phyloP scores from a whole-genome alignment of 2,329 filamentous ascomycete genomes.

The Aspergillus novoparasiticus region DNA sequence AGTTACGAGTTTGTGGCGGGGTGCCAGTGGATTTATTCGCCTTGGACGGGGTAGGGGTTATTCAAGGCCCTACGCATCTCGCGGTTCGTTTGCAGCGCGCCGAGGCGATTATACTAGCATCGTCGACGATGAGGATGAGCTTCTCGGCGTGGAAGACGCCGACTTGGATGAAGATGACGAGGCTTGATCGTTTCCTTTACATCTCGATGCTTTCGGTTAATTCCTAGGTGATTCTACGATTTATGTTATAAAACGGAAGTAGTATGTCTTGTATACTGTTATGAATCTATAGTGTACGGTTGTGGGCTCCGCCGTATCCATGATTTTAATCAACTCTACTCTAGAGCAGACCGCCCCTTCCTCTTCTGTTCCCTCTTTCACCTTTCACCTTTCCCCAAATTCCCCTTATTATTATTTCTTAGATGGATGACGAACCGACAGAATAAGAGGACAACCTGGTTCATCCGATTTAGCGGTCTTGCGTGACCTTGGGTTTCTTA shows the following conservation, averaged over 20 bases:
- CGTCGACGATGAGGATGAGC: slow-evolving; percentile 90
- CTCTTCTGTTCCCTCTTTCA: neutral
- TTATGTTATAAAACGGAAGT: slow-evolving; percentile 14
- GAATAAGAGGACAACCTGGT: neutral
- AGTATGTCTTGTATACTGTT: slow-evolving; percentile 7
- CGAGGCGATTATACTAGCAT: slow-evolving; percentile 86
- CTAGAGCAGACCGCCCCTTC: neutral
- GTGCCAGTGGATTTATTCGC: slow-evolving; percentile 54
- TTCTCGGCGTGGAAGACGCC: slow-evolving; percentile 82
- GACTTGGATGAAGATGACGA: slow-evolving; percentile 85
- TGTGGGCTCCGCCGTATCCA: neutral
- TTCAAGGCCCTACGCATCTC: slow-evolving; percentile 75
- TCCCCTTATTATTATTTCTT: neutral
- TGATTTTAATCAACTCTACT: neutral
- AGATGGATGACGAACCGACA: neutral
- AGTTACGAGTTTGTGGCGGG: slow-evolving; percentile 71
- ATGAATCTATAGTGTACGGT: neutral
- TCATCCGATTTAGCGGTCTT: neutral
- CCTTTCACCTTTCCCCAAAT: neutral
- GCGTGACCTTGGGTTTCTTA: neutral
- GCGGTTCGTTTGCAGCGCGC: slow-evolving; percentile 84
- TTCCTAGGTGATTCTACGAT: slow-evolving; percentile 7
- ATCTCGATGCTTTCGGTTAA: neutral
- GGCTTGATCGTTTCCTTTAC: slow-evolving; percentile 23
- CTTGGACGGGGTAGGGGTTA: slow-evolving; percentile 52